Conservation (phyloP, 169 alveolate genomes). For the Eimeria maxima region DNA sequence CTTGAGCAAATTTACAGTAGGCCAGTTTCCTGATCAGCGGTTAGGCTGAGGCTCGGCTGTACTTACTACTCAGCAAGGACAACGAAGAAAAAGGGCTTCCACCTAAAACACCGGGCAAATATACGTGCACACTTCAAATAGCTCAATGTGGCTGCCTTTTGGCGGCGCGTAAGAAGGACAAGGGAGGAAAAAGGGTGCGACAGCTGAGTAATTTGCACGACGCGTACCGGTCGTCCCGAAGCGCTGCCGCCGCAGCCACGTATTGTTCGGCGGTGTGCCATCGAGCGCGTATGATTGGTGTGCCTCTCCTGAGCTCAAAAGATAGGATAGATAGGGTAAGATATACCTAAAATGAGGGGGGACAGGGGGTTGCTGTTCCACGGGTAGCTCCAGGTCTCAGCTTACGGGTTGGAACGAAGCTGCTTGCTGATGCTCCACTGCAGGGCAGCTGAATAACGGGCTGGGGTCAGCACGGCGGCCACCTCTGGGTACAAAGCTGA, state of each 20-base stretch:
- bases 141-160: neutral
- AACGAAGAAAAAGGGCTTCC: constrained; percentile 57
- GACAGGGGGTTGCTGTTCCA: neutral
- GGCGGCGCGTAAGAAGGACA: neutral
- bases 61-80: constrained; percentile 75
- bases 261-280: constrained; percentile 79
- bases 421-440: neutral
- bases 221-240: constrained; percentile 65
- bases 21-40: neutral
- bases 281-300: constrained; percentile 80
- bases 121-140: neutral
- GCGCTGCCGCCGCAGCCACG: constrained; percentile 73
- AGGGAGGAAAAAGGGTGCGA: neutral
- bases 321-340: neutral
- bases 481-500: neutral
- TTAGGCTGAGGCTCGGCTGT: neutral
- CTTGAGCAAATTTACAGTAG: neutral
- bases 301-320: constrained; percentile 37
- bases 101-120: constrained; percentile 13
- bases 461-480: constrained; percentile 49
- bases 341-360: neutral
- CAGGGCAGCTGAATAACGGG: constrained; percentile 35
- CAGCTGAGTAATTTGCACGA: neutral
- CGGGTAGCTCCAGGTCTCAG: neutral
- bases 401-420: constrained; percentile 63